Conservation (phyloP, 345 rosid species). For the Eucalyptus cloeziana region DNA sequence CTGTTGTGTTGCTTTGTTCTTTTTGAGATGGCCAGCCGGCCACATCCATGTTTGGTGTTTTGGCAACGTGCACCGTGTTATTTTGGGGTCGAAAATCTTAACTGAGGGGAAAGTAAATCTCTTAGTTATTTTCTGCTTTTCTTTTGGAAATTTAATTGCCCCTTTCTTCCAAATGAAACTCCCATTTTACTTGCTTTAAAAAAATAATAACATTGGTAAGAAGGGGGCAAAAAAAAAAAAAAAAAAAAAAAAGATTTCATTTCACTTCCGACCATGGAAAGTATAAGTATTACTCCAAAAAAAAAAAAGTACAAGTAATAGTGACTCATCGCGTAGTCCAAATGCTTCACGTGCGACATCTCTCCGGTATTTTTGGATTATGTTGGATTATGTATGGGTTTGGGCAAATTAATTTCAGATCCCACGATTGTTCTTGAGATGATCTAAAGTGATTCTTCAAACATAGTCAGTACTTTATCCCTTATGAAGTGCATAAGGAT, state of each 20-base stretch:
- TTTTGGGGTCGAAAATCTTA: neutral
- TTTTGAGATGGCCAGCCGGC: neutral
- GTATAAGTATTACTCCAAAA: too few relatives aligned
- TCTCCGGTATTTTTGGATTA: neutral
- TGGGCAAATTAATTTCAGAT: neutral
- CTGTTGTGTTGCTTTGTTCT: neutral
- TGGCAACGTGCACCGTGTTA: neutral
- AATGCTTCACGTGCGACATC: neutral
- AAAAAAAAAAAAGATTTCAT: neutral
- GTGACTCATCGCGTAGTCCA: neutral
- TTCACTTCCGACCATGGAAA: neutral
- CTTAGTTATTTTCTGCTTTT: neutral
- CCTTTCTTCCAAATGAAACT: neutral
- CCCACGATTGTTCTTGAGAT: neutral
- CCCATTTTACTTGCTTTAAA: neutral
- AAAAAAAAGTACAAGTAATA: too few relatives aligned
- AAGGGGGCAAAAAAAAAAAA: neutral
- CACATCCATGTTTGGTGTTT: neutral
- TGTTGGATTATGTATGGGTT: neutral
- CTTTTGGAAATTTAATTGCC: neutral
- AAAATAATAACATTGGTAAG: neutral
- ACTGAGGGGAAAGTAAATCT: neutral
- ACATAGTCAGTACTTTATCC: neutral
- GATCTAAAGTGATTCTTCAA: neutral
- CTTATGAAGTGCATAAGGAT: neutral